Base-by-base conservation (phyloP, 1,139 yeast species). In the Williopsis jadinii region DNA sequence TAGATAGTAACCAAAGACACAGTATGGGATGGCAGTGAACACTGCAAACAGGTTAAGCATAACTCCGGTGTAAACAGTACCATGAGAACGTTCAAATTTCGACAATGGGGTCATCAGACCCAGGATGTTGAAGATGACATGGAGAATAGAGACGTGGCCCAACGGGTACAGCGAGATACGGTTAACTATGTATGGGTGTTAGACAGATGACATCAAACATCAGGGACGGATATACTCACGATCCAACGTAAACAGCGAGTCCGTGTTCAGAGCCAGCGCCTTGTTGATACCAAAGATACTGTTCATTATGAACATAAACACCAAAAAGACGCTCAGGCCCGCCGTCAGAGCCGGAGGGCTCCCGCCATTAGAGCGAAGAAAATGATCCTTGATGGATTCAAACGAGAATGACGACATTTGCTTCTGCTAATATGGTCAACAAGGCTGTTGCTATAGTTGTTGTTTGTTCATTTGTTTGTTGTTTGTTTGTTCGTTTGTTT, bases 31-130 rank as follows among this genome's bases (percentile, higher is more conserved):
- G 5, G 84, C 96, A 1, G 92, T 73, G 9, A 78, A 62, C 1
- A 83, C 80, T 0, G 95, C 84, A 43, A 84, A 63, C 27, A 84
- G 50, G 59, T 87, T 86, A 45, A 90, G 67, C 15, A 88, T 81
- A 40, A 90, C 70, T 2, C 95, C 97, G 2, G 97, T 84, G 58
- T 85, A 77, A 1, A 90, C 81, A 0, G 97, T 88, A 9, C 97
- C 97, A 53, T 87, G 84, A 28, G 66, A 61, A 41, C 70, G 67
- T 64, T 90, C 97, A 61, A 81, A 88, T 41, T 73, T 68, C 28
- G 84, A 66, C 56, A 88, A 64, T 6, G 90, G 87, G 0, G 78
- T 64, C 40, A 70, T 63, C 36, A 87, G 59, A 0, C 83, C 74
- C 35, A 77, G 47, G n/a, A 76, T 50, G 58, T 86, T 86, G 54